Base-by-base conservation (phyloP, 257 asterid genomes). In the Apocynum venetum region DNA sequence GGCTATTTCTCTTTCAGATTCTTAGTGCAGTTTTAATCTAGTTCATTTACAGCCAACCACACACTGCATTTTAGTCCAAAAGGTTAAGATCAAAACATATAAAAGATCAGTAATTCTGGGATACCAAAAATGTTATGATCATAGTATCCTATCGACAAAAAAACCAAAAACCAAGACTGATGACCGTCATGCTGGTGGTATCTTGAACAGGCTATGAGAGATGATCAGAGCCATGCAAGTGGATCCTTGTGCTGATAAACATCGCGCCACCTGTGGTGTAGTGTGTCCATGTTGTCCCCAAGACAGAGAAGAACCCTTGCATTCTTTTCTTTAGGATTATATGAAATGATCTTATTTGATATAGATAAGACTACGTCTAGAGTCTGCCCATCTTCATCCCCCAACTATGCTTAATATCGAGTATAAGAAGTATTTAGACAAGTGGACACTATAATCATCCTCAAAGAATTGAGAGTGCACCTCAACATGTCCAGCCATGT, bases 201-300 rank as follows among this genome's bases (percentile, higher is more conserved):
- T 6, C n/a, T n/a, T 20, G 46, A 12, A 13, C 70, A 13, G 20
- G 0, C 47, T 36, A 6, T 12, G 31, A 4, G 6, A 5, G 46
- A 6, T 40, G 13, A 2, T 40, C 49, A 63, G 56, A 61, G 36
- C 61, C 72, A 49, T 25, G 79, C 36, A 17, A 76, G 65, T 0
- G 79, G 17, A 9, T 76, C 79, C 15, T 15, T 48, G 73, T 64
- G 67, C 52, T 48, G 73, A 65, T 64, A n/a, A 25, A 64, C 73
- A 17, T 76, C 79, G 4, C 40, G 10, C 73, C 73, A 48, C 51
- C 70, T 76, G 48, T 38, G 44, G 31, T 65, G 65, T 2, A 9
- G n/a, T 7, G 56, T 20, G 52, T 36, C 4, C 43, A 64, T 19
- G 13, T 40, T 66, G 1, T 66, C 11, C 5, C 35, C 55, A 13